Evolutionary conservation across 345 rosid genomes (phyloP), one percentile per base, ranked within the genome.

Genomic region (Litchi chinensis): DNA sequence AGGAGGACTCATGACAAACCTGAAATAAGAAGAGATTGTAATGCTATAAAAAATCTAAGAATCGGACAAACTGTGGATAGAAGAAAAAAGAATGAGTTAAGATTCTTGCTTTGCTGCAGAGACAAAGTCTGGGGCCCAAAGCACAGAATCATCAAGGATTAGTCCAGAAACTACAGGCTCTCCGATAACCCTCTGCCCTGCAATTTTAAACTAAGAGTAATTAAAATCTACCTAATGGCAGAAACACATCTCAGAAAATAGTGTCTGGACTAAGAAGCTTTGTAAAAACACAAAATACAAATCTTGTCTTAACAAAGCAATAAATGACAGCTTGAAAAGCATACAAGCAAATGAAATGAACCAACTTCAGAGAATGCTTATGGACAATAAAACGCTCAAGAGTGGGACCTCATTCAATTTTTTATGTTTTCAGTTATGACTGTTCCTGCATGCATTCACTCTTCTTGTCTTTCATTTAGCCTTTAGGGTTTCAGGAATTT

Each of bases 1-100:
- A 28, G 99, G 99, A 69, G 99, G 99, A 82, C 99, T 96, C 98
- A 94, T 96, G 76, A 96, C 97, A 89, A 84, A 94, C 88, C 99
- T 96, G 89, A 82, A 85, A 76, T 37, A 70, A 71, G n/a, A 75
- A 64, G 82, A 48, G 16, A 57, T 70, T 24, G 44, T 41, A 79
- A 66, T 41, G 60, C 46, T 63, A 62, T 32, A 50, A 75, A 54
- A 66, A 69, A 50, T 64, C 57, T 67, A 67, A 39, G 59, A 71
- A 66, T 48, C n/a, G 3, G 56, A 62, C 48, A 13, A 62, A 74
- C 77, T 70, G 5, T 44, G 71, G 64, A 50, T 21, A 62, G 68
- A 22, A 48, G 37, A 48, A 3, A 16, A 72, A 76, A 18, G 44
- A 60, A 57, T 21, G 26, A 37, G 48, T 68, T 65, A 56, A 13